Evolutionary conservation across 2,329 filamentous ascomycete species (phyloP).

Genomic region (Seiridium unicorne): DNA sequence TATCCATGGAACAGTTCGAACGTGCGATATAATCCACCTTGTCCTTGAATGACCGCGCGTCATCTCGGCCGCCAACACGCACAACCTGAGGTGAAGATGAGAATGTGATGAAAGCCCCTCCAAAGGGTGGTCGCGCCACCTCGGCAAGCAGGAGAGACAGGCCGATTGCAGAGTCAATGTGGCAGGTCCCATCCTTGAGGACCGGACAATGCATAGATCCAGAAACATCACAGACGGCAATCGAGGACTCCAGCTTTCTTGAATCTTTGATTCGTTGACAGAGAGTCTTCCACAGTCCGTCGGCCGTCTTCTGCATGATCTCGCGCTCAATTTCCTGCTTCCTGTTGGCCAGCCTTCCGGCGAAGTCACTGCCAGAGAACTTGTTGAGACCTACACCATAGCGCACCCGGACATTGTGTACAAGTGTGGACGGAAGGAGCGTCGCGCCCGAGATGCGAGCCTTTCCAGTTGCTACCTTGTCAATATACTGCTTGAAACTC

Average conservation of each 20-base stretch:
- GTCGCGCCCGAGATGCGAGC: slow-evolving; percentile 54
- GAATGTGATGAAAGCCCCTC: slow-evolving; percentile 56
- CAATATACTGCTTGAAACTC: slow-evolving; percentile 48
- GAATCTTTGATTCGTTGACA: slow-evolving; percentile 57
- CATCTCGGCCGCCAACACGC: slow-evolving; percentile 37
- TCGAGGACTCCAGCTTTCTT: slow-evolving; percentile 49
- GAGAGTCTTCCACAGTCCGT: slow-evolving; percentile 55
- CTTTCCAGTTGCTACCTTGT: slow-evolving; percentile 45
- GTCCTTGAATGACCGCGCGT: slow-evolving; percentile 34
- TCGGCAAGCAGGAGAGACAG: slow-evolving; percentile 56
- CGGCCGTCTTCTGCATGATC: slow-evolving; percentile 35
- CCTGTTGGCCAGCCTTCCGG: slow-evolving; percentile 16
- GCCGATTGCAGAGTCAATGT: slow-evolving; percentile 54
- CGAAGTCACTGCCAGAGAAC: neutral
- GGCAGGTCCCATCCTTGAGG: slow-evolving; percentile 44
- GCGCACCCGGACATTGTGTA: slow-evolving; percentile 24
- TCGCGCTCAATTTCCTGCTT: slow-evolving; percentile 24
- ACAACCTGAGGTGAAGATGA: slow-evolving; percentile 28
- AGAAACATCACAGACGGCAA: slow-evolving; percentile 58
- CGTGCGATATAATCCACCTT: slow-evolving; percentile 34
- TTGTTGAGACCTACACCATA: neutral
- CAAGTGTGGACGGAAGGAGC: slow-evolving; percentile 49
- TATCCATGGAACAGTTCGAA: slow-evolving; percentile 40
- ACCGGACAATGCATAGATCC: slow-evolving; percentile 44
- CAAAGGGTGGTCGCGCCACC: slow-evolving; percentile 50